These are phyloP conservation scores for Pulveroboletus sp. DNA, from an alignment of 768 basidiomycete genomes.

Conservation along the genomic window DNA sequence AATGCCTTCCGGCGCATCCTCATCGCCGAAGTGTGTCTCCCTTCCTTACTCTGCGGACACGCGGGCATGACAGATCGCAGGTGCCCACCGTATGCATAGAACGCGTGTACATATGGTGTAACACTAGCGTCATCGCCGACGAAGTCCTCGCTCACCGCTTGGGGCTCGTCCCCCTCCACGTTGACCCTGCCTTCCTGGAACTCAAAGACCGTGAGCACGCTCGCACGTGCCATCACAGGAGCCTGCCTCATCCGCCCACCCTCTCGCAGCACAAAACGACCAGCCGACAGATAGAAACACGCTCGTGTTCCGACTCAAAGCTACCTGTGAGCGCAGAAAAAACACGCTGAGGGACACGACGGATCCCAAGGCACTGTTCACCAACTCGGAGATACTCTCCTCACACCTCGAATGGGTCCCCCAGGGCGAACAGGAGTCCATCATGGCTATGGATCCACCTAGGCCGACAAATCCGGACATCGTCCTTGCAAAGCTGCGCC, in stretches of 20 bases:
- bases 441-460: constrained; percentile 52
- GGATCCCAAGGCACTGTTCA: constrained; percentile 62
- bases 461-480: constrained; percentile 75
- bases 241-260: background rate
- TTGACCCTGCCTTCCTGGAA: constrained; percentile 75
- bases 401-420: constrained; percentile 71
- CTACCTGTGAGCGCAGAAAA: constrained; percentile 59
- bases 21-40: constrained; percentile 76
- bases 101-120: constrained; percentile 88
- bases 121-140: constrained; percentile 90
- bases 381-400: constrained; percentile 64
- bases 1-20: constrained; percentile 91
- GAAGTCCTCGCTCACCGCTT: constrained; percentile 92
- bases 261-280: constrained; percentile 38
- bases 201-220: constrained; percentile 40
- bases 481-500: constrained; percentile 85
- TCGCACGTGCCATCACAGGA: background rate
- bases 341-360: constrained; percentile 48
- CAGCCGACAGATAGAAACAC: constrained; percentile 86
- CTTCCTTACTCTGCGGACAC: background rate
- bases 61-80: constrained; percentile 35
- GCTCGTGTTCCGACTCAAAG: constrained; percentile 74
- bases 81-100: constrained; percentile 91
- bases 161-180: constrained; percentile 83
- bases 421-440: constrained; percentile 71